These are phyloP conservation scores for Metschnikowia koreensis DNA, from an alignment of 805 yeast genomes.

Conservation along the genomic window DNA sequence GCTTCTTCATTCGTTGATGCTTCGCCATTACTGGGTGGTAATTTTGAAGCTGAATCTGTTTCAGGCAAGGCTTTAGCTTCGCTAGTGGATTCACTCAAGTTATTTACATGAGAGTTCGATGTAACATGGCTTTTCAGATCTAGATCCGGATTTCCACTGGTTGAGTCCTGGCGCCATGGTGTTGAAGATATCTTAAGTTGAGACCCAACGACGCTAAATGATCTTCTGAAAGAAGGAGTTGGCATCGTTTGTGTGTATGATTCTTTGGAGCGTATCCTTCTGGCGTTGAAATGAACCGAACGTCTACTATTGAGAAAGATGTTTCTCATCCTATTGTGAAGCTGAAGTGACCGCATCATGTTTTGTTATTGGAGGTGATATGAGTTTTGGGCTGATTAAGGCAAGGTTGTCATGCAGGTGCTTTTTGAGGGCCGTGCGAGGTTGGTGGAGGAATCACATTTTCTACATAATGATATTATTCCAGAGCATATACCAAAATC, in stretches of 20 bases:
- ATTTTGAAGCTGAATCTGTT: not conserved
- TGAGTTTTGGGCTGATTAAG: not conserved
- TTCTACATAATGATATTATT: no score
- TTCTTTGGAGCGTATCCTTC: not conserved
- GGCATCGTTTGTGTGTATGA: not conserved
- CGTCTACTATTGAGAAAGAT: not conserved
- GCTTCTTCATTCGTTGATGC: conserved; percentile 6
- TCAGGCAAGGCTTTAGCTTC: not conserved
- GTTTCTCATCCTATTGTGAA: not conserved
- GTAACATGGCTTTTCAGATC: not conserved
- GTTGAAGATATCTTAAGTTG: conserved; percentile 1
- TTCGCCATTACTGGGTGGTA: not conserved
- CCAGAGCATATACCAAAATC: not conserved
- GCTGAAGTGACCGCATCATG: not conserved
- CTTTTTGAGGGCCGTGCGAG: not conserved
- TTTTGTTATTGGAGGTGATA: not conserved
- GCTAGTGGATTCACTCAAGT: not conserved
- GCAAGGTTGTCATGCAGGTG: conserved; percentile 8
- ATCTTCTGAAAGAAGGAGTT: not conserved
- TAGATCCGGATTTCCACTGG: not conserved
- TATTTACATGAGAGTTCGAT: no score
- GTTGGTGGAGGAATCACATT: not conserved
- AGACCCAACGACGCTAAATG: conserved; percentile 3
- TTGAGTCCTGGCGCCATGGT: not conserved
- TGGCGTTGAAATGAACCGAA: not conserved